A percentile compares a stretch with the other conserved stretches of the same genome.
Conservation (phyloP, 1,139 yeast genomes). For the Debaryomycetaceae sp. region DNA sequence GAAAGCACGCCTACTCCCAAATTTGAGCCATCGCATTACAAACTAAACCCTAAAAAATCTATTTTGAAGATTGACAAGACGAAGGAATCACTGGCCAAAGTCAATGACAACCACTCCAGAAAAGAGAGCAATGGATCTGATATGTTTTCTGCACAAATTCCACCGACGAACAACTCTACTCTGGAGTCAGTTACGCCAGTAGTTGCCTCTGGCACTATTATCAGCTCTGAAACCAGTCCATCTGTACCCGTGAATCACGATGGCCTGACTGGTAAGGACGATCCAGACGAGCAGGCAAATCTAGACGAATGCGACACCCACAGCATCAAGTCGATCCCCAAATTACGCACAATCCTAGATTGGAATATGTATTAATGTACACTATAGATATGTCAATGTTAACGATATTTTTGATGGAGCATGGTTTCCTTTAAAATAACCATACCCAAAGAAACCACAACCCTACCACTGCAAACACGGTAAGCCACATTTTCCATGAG, state of each 20-base stretch:
- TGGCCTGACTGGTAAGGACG: too few species aligned
- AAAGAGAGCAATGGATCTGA: background rate
- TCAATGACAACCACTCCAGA: background rate
- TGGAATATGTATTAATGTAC: background rate
- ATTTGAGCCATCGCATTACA: constrained; percentile 43
- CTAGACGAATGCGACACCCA: background rate
- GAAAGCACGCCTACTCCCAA: constrained; percentile 38
- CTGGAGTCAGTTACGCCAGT: background rate
- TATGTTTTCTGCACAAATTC: background rate
- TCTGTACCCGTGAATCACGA: too few species aligned
- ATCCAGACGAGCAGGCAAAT: background rate
- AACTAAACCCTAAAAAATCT: constrained; percentile 39
- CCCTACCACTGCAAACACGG: constrained; percentile 58
- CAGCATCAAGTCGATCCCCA: background rate
- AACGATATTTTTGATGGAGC: background rate
- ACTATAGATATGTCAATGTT: background rate
- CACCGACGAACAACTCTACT: background rate
- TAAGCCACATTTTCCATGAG: constrained; percentile 75
- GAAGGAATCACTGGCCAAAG: background rate
- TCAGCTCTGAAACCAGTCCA: too few species aligned
- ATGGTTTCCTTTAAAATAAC: constrained; percentile 38
- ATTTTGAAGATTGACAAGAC: constrained; percentile 26
- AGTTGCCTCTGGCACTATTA: background rate
- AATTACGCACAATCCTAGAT: background rate
- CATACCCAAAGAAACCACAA: constrained; percentile 82